Conservation (phyloP, 2,329 filamentous ascomycete species). For the Cryphonectria parasitica region DNA sequence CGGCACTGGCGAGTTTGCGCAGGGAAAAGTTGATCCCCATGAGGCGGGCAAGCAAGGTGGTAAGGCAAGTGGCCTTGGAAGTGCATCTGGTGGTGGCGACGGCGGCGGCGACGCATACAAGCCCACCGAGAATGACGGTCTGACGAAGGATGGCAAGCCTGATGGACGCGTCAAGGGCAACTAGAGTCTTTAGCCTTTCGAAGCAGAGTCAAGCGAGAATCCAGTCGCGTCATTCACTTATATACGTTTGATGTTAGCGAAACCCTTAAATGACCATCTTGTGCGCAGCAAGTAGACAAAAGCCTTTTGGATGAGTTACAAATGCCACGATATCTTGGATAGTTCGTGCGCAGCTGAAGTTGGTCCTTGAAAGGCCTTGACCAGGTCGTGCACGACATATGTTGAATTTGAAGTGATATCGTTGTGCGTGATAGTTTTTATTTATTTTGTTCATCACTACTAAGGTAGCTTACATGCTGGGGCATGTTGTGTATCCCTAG, state of each 20-base stretch:
- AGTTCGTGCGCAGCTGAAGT: slow-evolving; percentile 43
- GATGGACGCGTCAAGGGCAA: slow-evolving; percentile 21
- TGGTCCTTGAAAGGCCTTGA: slow-evolving; percentile 44
- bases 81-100: neutral
- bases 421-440: slow-evolving; percentile 44
- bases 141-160: slow-evolving; percentile 17
- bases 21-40: slow-evolving; percentile 13
- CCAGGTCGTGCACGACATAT: slow-evolving; percentile 58
- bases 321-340: slow-evolving; percentile 35
- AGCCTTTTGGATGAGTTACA: too few species aligned
- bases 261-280: too few species aligned
- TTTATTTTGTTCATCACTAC: slow-evolving; percentile 45
- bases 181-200: neutral
- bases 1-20: slow-evolving; percentile 6
- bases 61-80: slow-evolving; percentile 4
- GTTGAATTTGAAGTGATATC: slow-evolving; percentile 57
- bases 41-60: slow-evolving; percentile 17
- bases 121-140: slow-evolving; percentile 18
- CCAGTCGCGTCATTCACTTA: too few species aligned
- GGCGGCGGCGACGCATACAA: slow-evolving; percentile 13
- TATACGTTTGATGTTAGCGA: slow-evolving; percentile 33
- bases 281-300: too few species aligned
- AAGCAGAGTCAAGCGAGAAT: too few species aligned
- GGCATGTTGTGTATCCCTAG: neutral
- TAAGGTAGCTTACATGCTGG: neutral